A percentile compares a stretch with the other conserved stretches of the same genome.
Evolutionary conservation across 371 early-diverging fungal genomes (phyloP).

Genomic region (Syncephalastrum monosporum): DNA sequence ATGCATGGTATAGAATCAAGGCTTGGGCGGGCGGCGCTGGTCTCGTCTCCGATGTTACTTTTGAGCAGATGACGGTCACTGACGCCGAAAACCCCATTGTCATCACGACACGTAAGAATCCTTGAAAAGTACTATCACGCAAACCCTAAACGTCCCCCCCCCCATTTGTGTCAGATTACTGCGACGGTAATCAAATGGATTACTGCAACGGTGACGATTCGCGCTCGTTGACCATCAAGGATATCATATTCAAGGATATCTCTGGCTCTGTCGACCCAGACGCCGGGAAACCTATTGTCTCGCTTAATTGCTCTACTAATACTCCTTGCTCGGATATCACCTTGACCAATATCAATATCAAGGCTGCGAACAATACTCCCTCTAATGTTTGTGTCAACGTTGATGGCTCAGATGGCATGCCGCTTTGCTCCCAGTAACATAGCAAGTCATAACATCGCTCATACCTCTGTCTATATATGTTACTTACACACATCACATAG

Average conservation of each 20-base stretch:
- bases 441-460: too few relatives aligned
- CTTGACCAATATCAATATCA: conserved; percentile 17
- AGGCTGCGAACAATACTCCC: conserved; percentile 49
- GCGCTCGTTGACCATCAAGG: conserved; percentile 24
- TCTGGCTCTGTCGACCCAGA: conserved; percentile 16
- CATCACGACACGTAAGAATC: conserved; percentile 28
- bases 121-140: background rate
- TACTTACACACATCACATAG: too few relatives aligned
- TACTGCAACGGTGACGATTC: conserved; percentile 23
- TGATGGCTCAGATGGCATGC: conserved; percentile 74
- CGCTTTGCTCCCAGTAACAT: conserved; percentile 9
- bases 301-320: conserved; percentile 25
- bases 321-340: conserved; percentile 26
- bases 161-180: conserved; percentile 15
- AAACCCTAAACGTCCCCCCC: background rate
- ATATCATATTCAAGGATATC: conserved; percentile 23
- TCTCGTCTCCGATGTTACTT: conserved; percentile 25
- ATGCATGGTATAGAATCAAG: conserved; percentile 9
- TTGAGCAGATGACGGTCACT: conserved; percentile 16
- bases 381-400: conserved; percentile 93
- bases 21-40: conserved; percentile 36
- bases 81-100: conserved; percentile 30
- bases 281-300: conserved; percentile 19
- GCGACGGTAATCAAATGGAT: conserved; percentile 26
- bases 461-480: too few relatives aligned